Conservation (phyloP, 495 filamentous ascomycete genomes). For the Penicillium taxi region DNA sequence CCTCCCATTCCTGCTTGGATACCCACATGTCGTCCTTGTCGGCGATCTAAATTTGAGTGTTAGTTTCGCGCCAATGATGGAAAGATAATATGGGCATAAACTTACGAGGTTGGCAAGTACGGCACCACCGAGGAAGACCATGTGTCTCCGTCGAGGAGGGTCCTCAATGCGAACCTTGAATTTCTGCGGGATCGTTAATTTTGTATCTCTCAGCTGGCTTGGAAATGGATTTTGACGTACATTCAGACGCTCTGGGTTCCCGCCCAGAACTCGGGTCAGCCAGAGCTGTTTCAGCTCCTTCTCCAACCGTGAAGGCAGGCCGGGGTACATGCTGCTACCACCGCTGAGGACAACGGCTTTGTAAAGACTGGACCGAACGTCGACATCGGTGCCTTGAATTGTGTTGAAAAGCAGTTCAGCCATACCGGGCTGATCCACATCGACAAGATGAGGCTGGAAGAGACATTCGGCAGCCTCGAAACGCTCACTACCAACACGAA, state of each 20-base stretch:
- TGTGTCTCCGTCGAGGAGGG: constrained; percentile 88
- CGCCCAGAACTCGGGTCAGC: constrained; percentile 82
- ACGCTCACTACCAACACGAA: constrained; percentile 88
- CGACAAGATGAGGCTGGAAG: constrained; percentile 97
- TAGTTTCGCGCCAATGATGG: constrained; percentile 13
- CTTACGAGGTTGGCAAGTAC: constrained; percentile 88
- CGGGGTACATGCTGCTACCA: constrained; percentile 97
- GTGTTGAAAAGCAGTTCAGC: constrained; percentile 98
- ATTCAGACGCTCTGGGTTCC: constrained; percentile 84
- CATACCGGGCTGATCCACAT: constrained; percentile 95
- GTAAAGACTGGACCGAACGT: constrained; percentile 86
- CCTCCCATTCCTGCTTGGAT: constrained; percentile 90
- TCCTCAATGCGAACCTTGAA: constrained; percentile 99
- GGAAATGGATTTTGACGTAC: constrained; percentile 34
- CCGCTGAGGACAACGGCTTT: constrained; percentile 96
- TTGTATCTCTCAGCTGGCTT: neutral
- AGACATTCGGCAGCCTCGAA: constrained; percentile 98
- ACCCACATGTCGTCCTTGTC: constrained; percentile 99
- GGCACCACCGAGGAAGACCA: constrained; percentile 97
- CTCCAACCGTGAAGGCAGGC: constrained; percentile 86
- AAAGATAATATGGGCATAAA: constrained; percentile 4
- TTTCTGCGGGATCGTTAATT: constrained; percentile 52
- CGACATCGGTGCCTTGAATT: constrained; percentile 91
- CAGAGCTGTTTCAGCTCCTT: constrained; percentile 98
- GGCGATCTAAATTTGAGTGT: constrained; percentile 56